Percentiles rank a stretch among this genome's conserved stretches.
Conservation (phyloP, 2,329 filamentous ascomycete species). For the Colletotrichum simmondsii region DNA sequence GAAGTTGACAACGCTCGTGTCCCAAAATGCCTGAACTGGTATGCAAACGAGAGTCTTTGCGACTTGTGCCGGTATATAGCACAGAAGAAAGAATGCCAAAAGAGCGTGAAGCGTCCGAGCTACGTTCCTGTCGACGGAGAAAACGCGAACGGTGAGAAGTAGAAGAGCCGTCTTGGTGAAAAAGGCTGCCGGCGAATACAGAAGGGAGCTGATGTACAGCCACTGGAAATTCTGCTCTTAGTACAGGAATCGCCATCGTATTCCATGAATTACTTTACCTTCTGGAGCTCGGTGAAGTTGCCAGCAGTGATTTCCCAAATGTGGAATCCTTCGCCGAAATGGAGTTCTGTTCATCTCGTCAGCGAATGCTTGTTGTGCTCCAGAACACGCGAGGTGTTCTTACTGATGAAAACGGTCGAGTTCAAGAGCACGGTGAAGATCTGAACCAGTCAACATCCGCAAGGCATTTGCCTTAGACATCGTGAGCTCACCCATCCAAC, state of each 20-base stretch:
- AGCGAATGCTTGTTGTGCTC: background rate
- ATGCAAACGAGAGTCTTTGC: slow-evolving; percentile 40
- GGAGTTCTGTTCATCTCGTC: slow-evolving; percentile 7
- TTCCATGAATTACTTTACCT: background rate
- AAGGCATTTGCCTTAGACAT: background rate
- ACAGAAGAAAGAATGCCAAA: slow-evolving; percentile 39
- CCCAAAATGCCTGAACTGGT: slow-evolving; percentile 40
- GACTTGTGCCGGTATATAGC: slow-evolving; percentile 42
- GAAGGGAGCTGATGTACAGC: slow-evolving; percentile 41
- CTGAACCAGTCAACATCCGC: slow-evolving; percentile 3
- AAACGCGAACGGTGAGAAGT: slow-evolving; percentile 44
- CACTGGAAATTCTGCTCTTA: slow-evolving; percentile 33
- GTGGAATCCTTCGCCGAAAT: slow-evolving; percentile 17
- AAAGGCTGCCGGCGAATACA: slow-evolving; percentile 43
- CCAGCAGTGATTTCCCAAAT: slow-evolving; percentile 25
- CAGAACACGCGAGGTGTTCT: background rate
- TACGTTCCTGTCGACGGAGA: slow-evolving; percentile 40
- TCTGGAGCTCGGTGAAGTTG: slow-evolving; percentile 11
- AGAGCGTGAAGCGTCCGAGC: slow-evolving; percentile 41
- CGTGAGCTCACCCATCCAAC: slow-evolving; percentile 22
- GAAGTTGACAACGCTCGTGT: slow-evolving; percentile 22
- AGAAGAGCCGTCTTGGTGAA: slow-evolving; percentile 44
- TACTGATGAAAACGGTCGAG: slow-evolving; percentile 22
- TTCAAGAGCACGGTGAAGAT: slow-evolving; percentile 26
- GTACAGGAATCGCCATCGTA: background rate